These are phyloP conservation scores for Rhizopus sp. DNA, from an alignment of 371 early-diverging fungal genomes.

Conservation along the genomic window DNA sequence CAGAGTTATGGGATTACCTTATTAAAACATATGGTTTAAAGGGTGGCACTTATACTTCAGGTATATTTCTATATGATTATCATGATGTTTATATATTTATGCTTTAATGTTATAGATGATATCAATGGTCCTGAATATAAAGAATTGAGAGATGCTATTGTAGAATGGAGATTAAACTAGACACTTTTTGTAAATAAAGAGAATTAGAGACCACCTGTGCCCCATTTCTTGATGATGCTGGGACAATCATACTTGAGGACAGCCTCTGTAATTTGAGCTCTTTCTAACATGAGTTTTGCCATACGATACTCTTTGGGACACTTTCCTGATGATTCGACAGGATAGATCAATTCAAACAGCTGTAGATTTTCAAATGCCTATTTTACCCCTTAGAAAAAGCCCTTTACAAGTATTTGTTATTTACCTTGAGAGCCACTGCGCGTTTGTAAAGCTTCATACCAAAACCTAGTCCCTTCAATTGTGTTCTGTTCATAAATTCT, in stretches of 20 bases:
- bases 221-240: constrained; percentile 59
- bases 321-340: constrained; percentile 57
- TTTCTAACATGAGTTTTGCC: constrained; percentile 76
- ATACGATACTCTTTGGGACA: constrained; percentile 87
- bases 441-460: constrained; percentile 77
- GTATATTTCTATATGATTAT: constrained; percentile 10
- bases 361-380: constrained; percentile 79
- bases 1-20: constrained; percentile 46
- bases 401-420: not conserved
- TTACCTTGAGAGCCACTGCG: constrained; percentile 81
- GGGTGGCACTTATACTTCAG: constrained; percentile 36
- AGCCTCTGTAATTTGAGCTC: constrained; percentile 67
- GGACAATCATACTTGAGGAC: constrained; percentile 63
- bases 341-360: constrained; percentile 69
- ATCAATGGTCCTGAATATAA: constrained; percentile 36
- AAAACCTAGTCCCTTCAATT: constrained; percentile 57
- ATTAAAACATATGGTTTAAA: constrained; percentile 39
- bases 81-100: not conserved
- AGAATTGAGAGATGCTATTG: constrained; percentile 33
- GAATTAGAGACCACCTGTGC: constrained; percentile 12
- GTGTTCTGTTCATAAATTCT: constrained; percentile 68
- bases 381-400: not conserved
- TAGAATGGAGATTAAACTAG: constrained; percentile 41
- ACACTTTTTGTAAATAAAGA: not conserved
- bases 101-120: constrained; percentile 24